Evolutionary conservation across 352 stramenopile genomes (phyloP).

Genomic region (Globisporangium viniferum): DNA sequence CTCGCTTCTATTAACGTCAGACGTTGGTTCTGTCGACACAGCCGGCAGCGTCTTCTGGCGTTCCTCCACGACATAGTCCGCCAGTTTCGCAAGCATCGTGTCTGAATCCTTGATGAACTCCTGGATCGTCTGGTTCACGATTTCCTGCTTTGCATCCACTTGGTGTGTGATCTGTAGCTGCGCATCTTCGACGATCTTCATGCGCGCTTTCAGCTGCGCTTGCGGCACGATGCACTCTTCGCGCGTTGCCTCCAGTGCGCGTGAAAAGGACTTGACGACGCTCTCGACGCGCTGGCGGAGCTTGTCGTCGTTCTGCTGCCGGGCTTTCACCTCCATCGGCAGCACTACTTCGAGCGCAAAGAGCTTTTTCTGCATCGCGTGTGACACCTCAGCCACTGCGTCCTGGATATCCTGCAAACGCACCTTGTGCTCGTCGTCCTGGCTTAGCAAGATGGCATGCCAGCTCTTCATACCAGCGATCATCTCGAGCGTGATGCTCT

Average conservation of each 20-base stretch:
- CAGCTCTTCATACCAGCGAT: slow-evolving; percentile 25
- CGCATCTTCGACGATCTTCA: slow-evolving; percentile 29
- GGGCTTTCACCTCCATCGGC: slow-evolving; percentile 55
- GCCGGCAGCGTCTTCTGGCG: background rate
- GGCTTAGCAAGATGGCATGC: slow-evolving; percentile 23
- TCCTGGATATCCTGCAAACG: slow-evolving; percentile 31
- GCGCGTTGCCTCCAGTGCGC: slow-evolving; percentile 29
- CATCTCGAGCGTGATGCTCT: slow-evolving; percentile 37
- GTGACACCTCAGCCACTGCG: slow-evolving; percentile 30
- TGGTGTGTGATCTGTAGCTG: slow-evolving; percentile 18
- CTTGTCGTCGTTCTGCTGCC: slow-evolving; percentile 59
- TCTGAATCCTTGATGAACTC: slow-evolving; percentile 29
- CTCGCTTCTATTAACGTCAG: background rate
- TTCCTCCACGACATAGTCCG: slow-evolving; percentile 6
- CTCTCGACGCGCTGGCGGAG: slow-evolving; percentile 40
- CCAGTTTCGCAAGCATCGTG: slow-evolving; percentile 24
- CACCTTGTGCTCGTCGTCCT: slow-evolving; percentile 33
- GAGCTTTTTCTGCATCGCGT: slow-evolving; percentile 40
- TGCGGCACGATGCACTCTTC: slow-evolving; percentile 25
- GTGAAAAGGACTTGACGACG: slow-evolving; percentile 32
- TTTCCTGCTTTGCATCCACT: slow-evolving; percentile 24
- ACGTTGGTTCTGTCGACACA: background rate
- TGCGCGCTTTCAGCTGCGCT: slow-evolving; percentile 19
- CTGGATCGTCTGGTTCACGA: slow-evolving; percentile 28
- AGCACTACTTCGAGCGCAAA: slow-evolving; percentile 57